Percentiles rank a stretch among this genome's conserved stretches.
phyloP scores from a whole-genome alignment of 306 rosid genomes.

The Calophaca sinica region DNA sequence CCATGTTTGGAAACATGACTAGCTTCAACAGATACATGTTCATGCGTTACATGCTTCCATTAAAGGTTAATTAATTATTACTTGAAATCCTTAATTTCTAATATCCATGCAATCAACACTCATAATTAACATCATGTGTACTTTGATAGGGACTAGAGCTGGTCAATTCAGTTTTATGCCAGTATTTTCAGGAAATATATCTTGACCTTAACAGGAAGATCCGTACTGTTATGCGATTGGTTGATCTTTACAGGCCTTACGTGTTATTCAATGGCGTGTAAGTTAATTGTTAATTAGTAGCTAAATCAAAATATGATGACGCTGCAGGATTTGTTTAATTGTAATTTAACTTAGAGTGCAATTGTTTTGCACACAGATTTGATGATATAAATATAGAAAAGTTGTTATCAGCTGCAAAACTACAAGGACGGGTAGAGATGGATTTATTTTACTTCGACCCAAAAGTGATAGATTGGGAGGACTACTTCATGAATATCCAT shows the following conservation, averaged over 20 bases:
- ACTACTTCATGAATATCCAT: slow-evolving; percentile 67
- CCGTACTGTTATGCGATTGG: slow-evolving; percentile 60
- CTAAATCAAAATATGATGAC: neutral
- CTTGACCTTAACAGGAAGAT: slow-evolving; percentile 57
- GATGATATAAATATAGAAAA: slow-evolving; percentile 70
- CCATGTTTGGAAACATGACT: slow-evolving; percentile 51
- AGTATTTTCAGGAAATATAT: slow-evolving; percentile 57
- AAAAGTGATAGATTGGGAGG: slow-evolving; percentile 70
- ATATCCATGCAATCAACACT: neutral
- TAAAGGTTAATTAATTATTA: slow-evolving; percentile 57
- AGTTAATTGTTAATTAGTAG: slow-evolving; percentile 37
- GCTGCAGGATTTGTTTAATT: too few relatives aligned
- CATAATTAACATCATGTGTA: neutral
- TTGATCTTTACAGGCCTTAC: slow-evolving; percentile 74
- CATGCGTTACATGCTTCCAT: slow-evolving; percentile 61
- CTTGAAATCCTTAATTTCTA: neutral
- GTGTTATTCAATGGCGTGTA: slow-evolving; percentile 77
- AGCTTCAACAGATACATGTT: slow-evolving; percentile 69
- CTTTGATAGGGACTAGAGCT: slow-evolving; percentile 66
- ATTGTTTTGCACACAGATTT: slow-evolving; percentile 56
- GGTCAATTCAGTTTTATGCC: slow-evolving; percentile 60
- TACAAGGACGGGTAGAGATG: slow-evolving; percentile 54
- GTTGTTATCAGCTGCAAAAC: slow-evolving; percentile 53
- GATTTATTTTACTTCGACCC: slow-evolving; percentile 76
- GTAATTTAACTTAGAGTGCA: too few relatives aligned